phyloP scores from a whole-genome alignment of 176 grass and related monocot genomes.

The Ensete glaucum region DNA sequence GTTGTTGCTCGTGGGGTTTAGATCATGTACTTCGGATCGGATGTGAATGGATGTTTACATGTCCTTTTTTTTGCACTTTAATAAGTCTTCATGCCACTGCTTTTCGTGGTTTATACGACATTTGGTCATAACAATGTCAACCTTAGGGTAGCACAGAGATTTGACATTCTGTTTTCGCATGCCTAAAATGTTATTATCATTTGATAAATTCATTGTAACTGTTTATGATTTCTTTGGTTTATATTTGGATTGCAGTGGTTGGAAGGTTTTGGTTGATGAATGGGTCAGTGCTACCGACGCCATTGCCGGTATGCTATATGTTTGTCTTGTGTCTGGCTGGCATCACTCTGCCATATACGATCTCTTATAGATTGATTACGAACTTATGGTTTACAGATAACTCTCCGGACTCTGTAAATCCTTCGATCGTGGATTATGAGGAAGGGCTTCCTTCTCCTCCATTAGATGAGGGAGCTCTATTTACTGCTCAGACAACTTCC shows the following conservation, averaged over 20 bases:
- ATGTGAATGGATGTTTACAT: too few relatives aligned
- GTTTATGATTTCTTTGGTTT: neutral
- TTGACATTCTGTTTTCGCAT: too few relatives aligned
- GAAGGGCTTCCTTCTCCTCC: slow-evolving; percentile 95
- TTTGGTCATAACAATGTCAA: too few relatives aligned
- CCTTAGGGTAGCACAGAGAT: too few relatives aligned
- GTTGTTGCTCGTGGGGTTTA: too few relatives aligned
- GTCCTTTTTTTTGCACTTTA: too few relatives aligned
- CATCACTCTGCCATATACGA: neutral
- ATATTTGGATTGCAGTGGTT: slow-evolving; percentile 4
- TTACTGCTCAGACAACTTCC: slow-evolving; percentile 36
- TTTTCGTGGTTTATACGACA: too few relatives aligned
- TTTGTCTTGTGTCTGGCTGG: neutral
- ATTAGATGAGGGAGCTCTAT: slow-evolving; percentile 49
- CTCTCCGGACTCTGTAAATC: slow-evolving; percentile 38
- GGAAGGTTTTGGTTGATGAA: slow-evolving; percentile 21
- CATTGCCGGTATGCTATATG: slow-evolving; percentile 3
- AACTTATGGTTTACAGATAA: slow-evolving; percentile 30
- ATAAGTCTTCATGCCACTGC: too few relatives aligned
- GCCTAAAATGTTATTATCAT: too few relatives aligned
- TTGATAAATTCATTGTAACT: neutral
- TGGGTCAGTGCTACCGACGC: slow-evolving; percentile 1
- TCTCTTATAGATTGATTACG: neutral
- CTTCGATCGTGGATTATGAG: slow-evolving; percentile 50
- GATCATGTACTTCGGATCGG: too few relatives aligned